phyloP scores from a whole-genome alignment of 192 early-diverging fungal genomes.

The Linnemannia elongata region DNA sequence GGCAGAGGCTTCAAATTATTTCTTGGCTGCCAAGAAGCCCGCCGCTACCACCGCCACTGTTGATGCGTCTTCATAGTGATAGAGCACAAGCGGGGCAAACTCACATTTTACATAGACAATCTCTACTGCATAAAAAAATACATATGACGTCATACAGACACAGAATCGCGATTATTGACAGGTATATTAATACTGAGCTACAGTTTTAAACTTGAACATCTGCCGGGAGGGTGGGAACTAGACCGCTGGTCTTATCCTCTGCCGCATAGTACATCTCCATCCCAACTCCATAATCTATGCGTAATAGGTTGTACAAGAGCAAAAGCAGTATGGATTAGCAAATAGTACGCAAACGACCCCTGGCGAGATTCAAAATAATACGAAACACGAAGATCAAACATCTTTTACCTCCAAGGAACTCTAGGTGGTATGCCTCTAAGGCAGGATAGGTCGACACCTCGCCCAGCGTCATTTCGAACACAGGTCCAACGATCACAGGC shows the following conservation, averaged over 20 bases:
- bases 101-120: background rate
- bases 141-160: background rate
- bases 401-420: conserved; percentile 44
- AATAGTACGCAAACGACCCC: background rate
- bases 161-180: background rate
- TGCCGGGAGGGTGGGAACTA: background rate
- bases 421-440: conserved; percentile 47
- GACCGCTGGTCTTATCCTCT: background rate
- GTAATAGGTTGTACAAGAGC: background rate
- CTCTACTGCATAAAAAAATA: background rate
- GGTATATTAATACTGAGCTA: background rate
- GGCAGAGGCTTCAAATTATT: conserved; percentile 61
- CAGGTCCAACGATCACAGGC: conserved; percentile 48
- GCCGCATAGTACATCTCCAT: conserved; percentile 53
- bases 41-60: background rate
- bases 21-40: conserved; percentile 57
- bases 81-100: no score
- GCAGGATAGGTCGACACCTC: conserved; percentile 39
- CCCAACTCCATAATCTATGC: conserved; percentile 39
- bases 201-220: background rate
- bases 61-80: background rate
- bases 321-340: background rate
- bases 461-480: conserved; percentile 50
- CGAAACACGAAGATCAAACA: background rate
- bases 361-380: background rate